These are phyloP conservation scores for Boletus subcaerulescens DNA, from an alignment of 768 basidiomycete species.

Conservation along the genomic window DNA sequence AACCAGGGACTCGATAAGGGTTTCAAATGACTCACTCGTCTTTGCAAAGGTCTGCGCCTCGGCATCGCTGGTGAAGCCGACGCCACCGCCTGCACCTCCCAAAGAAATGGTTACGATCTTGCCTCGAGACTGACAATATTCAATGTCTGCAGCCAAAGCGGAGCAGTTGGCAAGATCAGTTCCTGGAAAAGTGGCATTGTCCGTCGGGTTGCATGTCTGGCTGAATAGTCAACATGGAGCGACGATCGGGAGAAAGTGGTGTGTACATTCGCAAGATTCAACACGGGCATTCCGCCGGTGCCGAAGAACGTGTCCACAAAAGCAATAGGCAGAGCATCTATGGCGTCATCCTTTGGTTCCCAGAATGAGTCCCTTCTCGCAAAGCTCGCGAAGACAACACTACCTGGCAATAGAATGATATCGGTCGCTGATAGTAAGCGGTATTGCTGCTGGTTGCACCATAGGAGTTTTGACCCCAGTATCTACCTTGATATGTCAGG, in stretches of 20 bases:
- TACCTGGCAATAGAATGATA: slow-evolving; percentile 65
- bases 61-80: slow-evolving; percentile 37
- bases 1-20: slow-evolving; percentile 6
- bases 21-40: slow-evolving; percentile 14
- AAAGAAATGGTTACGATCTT: slow-evolving; percentile 47
- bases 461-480: slow-evolving; percentile 77
- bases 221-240: neutral
- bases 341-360: slow-evolving; percentile 51
- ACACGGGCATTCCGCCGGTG: slow-evolving; percentile 55
- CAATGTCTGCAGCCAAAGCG: slow-evolving; percentile 40
- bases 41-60: slow-evolving; percentile 36
- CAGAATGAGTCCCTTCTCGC: slow-evolving; percentile 2
- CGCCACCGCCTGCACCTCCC: slow-evolving; percentile 42
- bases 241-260: neutral
- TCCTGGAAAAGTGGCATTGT: slow-evolving; percentile 41
- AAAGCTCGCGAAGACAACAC: slow-evolving; percentile 8
- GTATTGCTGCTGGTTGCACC: slow-evolving; percentile 53
- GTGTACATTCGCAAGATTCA: slow-evolving; percentile 67
- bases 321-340: slow-evolving; percentile 69
- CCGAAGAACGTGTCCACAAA: slow-evolving; percentile 67
- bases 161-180: slow-evolving; percentile 41
- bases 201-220: slow-evolving; percentile 42
- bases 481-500: slow-evolving; percentile 36
- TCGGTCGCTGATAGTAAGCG: slow-evolving; percentile 56
- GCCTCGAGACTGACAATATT: slow-evolving; percentile 43